phyloP scores from a whole-genome alignment of 78 protist genomes.

The Planoprotostelium fungivorum region DNA sequence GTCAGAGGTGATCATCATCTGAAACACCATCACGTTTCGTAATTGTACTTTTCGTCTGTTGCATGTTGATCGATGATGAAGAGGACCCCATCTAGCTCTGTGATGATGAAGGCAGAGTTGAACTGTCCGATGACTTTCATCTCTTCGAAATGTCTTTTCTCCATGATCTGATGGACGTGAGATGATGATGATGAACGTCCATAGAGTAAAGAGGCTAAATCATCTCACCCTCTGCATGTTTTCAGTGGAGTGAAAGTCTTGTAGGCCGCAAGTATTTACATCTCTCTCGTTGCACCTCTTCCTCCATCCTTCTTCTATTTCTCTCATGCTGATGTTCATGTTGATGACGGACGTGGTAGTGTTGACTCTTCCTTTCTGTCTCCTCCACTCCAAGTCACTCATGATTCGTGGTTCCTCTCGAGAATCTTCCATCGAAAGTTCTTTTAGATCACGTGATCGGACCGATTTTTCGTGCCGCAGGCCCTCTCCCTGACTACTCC shows the following conservation, averaged over 20 bases:
- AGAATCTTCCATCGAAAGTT: too few relatives aligned
- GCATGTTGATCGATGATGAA: conserved; percentile 95
- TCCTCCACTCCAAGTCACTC: too few relatives aligned
- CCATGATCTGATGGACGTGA: conserved; percentile 16
- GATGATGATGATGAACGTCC: too few relatives aligned
- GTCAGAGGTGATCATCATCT: neutral
- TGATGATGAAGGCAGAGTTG: conserved; percentile 89
- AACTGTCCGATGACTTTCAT: conserved; percentile 92
- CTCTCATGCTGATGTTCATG: neutral
- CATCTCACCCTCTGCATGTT: conserved; percentile 23
- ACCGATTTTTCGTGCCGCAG: too few relatives aligned
- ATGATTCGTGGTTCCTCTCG: too few relatives aligned
- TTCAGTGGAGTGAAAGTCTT: neutral
- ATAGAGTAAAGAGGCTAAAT: too few relatives aligned
- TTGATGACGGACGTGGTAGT: too few relatives aligned
- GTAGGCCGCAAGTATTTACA: neutral
- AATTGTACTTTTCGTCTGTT: conserved; percentile 92
- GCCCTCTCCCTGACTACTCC: too few relatives aligned
- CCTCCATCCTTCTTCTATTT: neutral
- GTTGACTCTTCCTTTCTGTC: too few relatives aligned
- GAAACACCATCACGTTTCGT: conserved; percentile 30
- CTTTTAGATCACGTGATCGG: too few relatives aligned
- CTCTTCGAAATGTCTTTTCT: conserved; percentile 51
- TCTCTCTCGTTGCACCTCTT: neutral
- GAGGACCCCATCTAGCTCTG: conserved; percentile 63